Base-by-base conservation (phyloP, 2,329 filamentous ascomycete species). In the Truncatella angustata region DNA sequence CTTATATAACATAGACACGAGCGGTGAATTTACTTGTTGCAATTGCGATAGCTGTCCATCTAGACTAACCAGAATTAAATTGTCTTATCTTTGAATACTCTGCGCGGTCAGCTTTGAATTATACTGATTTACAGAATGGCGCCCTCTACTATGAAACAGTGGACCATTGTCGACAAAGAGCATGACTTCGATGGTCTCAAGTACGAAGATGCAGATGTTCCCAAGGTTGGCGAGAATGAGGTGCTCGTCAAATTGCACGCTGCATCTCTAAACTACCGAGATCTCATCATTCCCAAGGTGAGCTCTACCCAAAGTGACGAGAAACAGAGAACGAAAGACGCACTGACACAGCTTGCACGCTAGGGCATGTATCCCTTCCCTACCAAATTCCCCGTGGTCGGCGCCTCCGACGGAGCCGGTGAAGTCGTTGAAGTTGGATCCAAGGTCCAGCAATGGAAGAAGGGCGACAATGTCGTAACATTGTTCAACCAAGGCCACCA, bases 231-330 rank as follows among this genome's bases (percentile, higher is more conserved):
- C 43, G 86, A 90, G 50, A 80, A 81, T 55, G 84, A 92, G 23
- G 86, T 91, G 5, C 76, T 92, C 30, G 83, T 92, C 59, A 87
- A 86, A 68, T 75, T 81, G 23, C 70, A 73, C 47, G 77, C 73
- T 12, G 79, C 73, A 5, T 78, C 78, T 24, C 72, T 82, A 47
- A 82, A 81, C 69, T 81, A 75, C 63, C 78, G 79, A 50, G 79
- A 82, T 56, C 67, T 81, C 47, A 71, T 77, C 57, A 78, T 81
- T 49, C 71, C 77, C 24, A 63, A 62, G 60, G 69, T 65, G 52
- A 37, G 49, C 47, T 7, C 3, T 16, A 28, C 5, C 6, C 4
- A 23, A 6, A 10, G 21, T 21, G 9, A n/a, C n/a, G n/a, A n/a
- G n/a, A n/a, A n/a, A n/a, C 39, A n/a, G 24, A n/a, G 7, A 28